Conservation (phyloP, 768 basidiomycete genomes). For the Tylopilus subfusipes region DNA sequence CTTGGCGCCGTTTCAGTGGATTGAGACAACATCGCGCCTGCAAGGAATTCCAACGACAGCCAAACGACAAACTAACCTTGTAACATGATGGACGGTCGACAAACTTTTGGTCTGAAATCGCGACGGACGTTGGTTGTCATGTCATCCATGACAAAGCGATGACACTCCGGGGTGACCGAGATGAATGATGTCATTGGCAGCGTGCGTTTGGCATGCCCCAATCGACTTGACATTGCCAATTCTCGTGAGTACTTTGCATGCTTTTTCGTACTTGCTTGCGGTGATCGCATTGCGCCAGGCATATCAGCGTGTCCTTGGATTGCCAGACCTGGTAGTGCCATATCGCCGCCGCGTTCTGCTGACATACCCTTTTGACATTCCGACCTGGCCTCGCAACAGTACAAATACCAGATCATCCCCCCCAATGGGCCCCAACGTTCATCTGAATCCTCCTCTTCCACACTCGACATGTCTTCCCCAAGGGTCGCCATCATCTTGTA, state of each 20-base stretch:
- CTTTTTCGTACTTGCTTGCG: constrained; percentile 11
- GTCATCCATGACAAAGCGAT: background rate
- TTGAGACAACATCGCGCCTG: too few relatives aligned
- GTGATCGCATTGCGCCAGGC: background rate
- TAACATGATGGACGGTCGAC: too few relatives aligned
- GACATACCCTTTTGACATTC: background rate
- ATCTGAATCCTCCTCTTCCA: background rate
- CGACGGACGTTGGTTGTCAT: background rate
- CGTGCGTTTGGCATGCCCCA: background rate
- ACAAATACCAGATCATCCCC: constrained; percentile 12
- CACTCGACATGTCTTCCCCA: constrained; percentile 42
- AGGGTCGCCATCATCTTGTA: constrained; percentile 72
- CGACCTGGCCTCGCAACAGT: background rate
- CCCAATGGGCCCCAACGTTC: too few relatives aligned
- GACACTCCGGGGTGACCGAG: background rate
- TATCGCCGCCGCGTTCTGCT: background rate
- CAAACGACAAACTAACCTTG: too few relatives aligned
- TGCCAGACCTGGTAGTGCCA: constrained; percentile 7
- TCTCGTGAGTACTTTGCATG: constrained; percentile 10
- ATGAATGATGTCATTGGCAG: too few relatives aligned
- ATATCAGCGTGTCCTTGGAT: constrained; percentile 5
- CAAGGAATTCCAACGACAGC: too few relatives aligned
- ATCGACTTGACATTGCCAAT: background rate
- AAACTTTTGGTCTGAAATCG: too few relatives aligned
- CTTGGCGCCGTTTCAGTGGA: too few relatives aligned